A percentile compares a stretch with the other conserved stretches of the same genome.
Evolutionary conservation across 345 rosid species (phyloP).

Genomic region (Odontarrhena argentea): DNA sequence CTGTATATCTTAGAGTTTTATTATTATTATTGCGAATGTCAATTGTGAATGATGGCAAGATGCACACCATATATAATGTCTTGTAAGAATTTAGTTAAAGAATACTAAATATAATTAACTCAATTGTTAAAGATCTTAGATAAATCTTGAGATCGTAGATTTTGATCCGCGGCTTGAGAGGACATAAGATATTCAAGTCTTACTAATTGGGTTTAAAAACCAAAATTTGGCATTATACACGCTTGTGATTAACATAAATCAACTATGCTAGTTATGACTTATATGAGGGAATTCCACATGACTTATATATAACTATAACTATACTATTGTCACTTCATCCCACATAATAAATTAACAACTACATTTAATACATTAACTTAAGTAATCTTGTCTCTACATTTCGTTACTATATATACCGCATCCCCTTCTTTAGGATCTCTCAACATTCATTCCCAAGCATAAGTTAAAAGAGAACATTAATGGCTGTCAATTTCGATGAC

Average conservation of each 20-base stretch:
- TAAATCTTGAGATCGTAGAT: no score
- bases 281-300: conserved; percentile 1
- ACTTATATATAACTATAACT: background rate
- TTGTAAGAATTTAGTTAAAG: background rate
- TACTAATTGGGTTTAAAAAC: background rate
- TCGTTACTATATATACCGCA: conserved; percentile 8
- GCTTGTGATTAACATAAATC: conserved; percentile 4
- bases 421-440: conserved; percentile 14
- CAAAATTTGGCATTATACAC: conserved; percentile 34
- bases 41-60: conserved; percentile 32
- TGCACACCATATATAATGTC: conserved; percentile 24
- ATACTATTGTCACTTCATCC: background rate
- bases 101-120: no score
- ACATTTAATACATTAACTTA: conserved; percentile 3
- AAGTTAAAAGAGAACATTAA: background rate
- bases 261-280: background rate
- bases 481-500: conserved; percentile 41
- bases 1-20: background rate
- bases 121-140: no score
- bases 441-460: conserved; percentile 10
- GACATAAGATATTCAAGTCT: no score
- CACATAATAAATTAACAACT: conserved; percentile 3
- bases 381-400: background rate
- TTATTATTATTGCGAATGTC: background rate
- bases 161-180: no score